Base-by-base conservation (phyloP, 352 stramenopile genomes). In the Phytophthora foliorum region DNA sequence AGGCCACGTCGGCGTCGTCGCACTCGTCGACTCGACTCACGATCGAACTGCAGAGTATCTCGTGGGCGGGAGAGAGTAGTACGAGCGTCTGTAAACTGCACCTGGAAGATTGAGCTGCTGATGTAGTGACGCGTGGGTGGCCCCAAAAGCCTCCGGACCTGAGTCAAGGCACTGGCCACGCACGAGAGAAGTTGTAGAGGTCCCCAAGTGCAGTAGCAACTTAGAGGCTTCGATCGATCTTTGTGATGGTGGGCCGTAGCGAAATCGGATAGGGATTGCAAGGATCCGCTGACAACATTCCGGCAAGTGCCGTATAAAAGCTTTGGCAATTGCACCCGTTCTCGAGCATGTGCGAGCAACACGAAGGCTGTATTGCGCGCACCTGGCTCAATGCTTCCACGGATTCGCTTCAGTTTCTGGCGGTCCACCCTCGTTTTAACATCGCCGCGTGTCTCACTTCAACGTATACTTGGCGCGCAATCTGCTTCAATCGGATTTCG, bases 11-110 rank as follows among this genome's bases (percentile, higher is more conserved):
- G 60, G n/a, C 53, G 21, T 59, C 60, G 25, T 70, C 60, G 60
- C 39, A 58, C 32, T 27, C 34, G 32, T 48, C 55, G 14, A 61
- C 41, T 68, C 63, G 57, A 52, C 50, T 75, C 21, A 75, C 66
- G 51, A 60, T 78, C 44, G 65, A 78, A 51, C 39, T 78, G 25
- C 54, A 71, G 9, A 74, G 70, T 62, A 36, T 75, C 21, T 78
- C 70, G 42, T 78, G 70, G 70, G 39, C 66, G 11, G 70, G 70
- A 9, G 59, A 72, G 39, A 53, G 50, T 68, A 65, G 64, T 36
- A 67, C 49, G 22, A 31, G 13, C 41, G 31, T 65, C 17, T 75
- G 65, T 52, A 61, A 51, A 48, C 29, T 78, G 49, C 63, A 73
- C 32, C 29, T 77, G 41, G 62, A 75, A 41, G 49, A 57, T 24